These are phyloP conservation scores for Phytopythium cucurbitacearum DNA, from an alignment of 352 stramenopile genomes.

Conservation along the genomic window DNA sequence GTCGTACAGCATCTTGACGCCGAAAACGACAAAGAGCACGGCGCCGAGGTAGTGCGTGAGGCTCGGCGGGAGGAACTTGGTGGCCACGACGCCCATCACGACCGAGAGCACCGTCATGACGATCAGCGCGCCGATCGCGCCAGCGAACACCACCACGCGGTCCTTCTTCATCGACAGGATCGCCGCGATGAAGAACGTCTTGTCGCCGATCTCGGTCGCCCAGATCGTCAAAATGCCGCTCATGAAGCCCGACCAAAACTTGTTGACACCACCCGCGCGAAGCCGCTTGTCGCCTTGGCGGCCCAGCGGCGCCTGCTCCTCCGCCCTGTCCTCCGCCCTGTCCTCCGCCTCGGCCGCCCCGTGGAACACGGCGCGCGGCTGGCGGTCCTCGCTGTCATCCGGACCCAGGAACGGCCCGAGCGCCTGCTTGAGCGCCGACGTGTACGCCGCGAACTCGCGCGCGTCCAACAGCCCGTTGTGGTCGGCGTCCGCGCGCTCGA, in stretches of 20 bases:
- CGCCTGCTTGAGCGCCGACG: constrained; percentile 39
- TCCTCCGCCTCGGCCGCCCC: constrained; percentile 12
- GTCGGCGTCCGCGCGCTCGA: constrained; percentile 63
- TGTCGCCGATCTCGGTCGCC: constrained; percentile 98
- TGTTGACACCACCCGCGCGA: constrained; percentile 43
- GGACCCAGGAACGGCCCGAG: constrained; percentile 45
- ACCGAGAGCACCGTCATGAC: constrained; percentile 98
- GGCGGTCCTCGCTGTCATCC: constrained; percentile 10
- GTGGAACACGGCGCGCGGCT: constrained; percentile 6
- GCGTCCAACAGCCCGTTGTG: constrained; percentile 67
- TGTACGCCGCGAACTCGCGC: constrained; percentile 65
- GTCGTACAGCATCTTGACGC: constrained; percentile 91
- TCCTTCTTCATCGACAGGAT: constrained; percentile 97
- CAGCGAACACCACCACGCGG: constrained; percentile 93
- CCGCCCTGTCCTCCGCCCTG: constrained; percentile 9
- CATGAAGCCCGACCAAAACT: constrained; percentile 86
- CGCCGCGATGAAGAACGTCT: constrained; percentile 99
- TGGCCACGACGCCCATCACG: constrained; percentile 96
- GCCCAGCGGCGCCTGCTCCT: constrained; percentile 5
- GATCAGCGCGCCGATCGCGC: constrained; percentile 92
- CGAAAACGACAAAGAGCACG: constrained; percentile 96
- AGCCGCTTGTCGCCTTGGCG: constrained; percentile 14
- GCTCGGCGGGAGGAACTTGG: constrained; percentile 89
- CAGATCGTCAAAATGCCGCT: constrained; percentile 95
- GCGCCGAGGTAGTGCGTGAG: constrained; percentile 97